Evolutionary conservation across 1,139 yeast genomes (phyloP), one percentile per base, ranked within the genome.

Genomic region (Kodamaea arcana): DNA sequence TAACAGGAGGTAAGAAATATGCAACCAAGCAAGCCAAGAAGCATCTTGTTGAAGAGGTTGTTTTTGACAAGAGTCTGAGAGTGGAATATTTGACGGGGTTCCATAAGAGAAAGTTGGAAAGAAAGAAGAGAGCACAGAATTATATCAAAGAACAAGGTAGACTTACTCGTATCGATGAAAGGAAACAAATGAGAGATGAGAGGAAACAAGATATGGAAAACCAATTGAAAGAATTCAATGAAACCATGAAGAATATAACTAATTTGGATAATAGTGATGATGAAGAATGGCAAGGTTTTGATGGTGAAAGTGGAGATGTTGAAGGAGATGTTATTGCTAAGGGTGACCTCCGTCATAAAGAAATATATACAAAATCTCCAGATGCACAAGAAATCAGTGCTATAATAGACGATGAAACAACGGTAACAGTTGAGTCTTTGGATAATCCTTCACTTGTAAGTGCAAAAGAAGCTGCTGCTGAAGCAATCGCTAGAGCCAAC

Each of bases 1-100:
- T 90, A 55, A 83, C 95, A 3, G 94, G 94, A 14, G 96, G 95
- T 47, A 79, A 83, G 59, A 76, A 74, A 48, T 88, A 88, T 60
- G 82, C 81, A n/a, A 70, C 70, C 41, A 69, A 77, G 59, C 62
- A 84, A 64, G 64, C 76, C 40, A 79, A 75, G 49, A 76, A 75
- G 50, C 79, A 75, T 47, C 73, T 87, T 22, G 88, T 81, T 3
- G 88, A 77, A 24, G 95, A 86, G 54, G 94, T 90, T 24, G 77
- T 75, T 2, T 90, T 86, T 55, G 92, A 90, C 60, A 76, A 78
- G 46, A 83, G 75, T 25, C 74, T 80, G 17, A 67, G 96, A 56
- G 62, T 60, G 25, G 95, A 90, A 41, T 92, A 81, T 58, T 66
- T 92, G 47, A 92, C 97, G 1, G 98, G 98, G 23, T 92, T 92